A percentile compares a stretch with the other conserved stretches of the same genome.
phyloP scores from a whole-genome alignment of 306 rosid species.

The Acacia crassicarpa region DNA sequence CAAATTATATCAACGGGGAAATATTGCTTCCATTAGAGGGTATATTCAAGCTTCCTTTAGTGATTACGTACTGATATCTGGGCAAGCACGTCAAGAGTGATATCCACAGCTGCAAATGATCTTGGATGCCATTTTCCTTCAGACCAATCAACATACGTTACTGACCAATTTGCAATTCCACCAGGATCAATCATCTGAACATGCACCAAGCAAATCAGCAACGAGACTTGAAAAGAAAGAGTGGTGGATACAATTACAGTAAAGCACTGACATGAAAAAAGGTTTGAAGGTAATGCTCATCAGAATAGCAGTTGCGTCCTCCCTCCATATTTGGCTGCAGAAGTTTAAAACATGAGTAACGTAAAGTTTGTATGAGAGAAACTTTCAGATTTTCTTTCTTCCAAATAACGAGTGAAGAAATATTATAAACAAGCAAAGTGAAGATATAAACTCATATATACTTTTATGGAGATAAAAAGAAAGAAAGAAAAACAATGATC shows the following conservation, averaged over 20 bases:
- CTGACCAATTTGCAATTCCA: conserved; percentile 94
- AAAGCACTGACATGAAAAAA: conserved; percentile 60
- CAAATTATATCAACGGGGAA: not conserved
- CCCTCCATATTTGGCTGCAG: conserved; percentile 56
- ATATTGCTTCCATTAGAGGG: not conserved
- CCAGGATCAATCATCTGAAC: conserved; percentile 81
- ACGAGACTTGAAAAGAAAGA: not conserved
- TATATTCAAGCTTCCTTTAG: not conserved
- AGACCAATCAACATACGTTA: conserved; percentile 98
- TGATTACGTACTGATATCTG: conserved; percentile 77
- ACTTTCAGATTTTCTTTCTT: conserved; percentile 6
- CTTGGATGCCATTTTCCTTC: conserved; percentile 99
- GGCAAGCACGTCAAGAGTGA: conserved; percentile 56
- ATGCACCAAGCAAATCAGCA: conserved; percentile 26
- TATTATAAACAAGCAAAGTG: not conserved
- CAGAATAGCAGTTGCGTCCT: conserved; percentile 81
- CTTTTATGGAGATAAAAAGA: not conserved
- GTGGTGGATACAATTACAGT: not conserved
- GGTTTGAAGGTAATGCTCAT: conserved; percentile 91
- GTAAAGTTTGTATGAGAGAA: conserved; percentile 20
- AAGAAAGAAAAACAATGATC: conserved; percentile 5
- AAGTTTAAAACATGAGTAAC: conserved; percentile 24
- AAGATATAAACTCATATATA: not conserved
- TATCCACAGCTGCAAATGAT: conserved; percentile 66
- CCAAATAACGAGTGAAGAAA: not conserved